phyloP scores from a whole-genome alignment of 2,329 filamentous ascomycete species.

The Calonectria naviculata region DNA sequence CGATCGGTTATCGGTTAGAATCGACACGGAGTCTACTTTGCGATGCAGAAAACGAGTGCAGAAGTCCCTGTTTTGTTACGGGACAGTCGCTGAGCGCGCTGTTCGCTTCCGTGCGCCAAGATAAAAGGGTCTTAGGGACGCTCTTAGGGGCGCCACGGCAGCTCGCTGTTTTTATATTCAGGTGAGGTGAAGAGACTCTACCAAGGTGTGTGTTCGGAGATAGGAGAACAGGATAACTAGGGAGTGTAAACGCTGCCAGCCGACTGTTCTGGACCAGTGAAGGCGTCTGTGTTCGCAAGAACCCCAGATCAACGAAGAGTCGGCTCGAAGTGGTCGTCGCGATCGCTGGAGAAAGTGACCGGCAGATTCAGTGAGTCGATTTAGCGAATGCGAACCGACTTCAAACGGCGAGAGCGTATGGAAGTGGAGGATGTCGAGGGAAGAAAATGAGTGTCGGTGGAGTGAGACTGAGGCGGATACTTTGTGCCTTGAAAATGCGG shows the following conservation, averaged over 20 bases:
- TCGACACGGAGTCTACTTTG: neutral
- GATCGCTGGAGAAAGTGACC: conserved; percentile 33
- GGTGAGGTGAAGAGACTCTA: neutral
- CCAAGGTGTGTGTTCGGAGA: conserved; percentile 8
- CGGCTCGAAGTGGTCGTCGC: conserved; percentile 47
- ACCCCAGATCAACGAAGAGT: conserved; percentile 51
- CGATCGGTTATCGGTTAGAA: neutral
- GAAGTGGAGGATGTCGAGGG: conserved; percentile 40
- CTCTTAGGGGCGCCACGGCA: neutral
- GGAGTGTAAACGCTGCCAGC: conserved; percentile 41
- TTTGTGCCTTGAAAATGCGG: conserved; percentile 27
- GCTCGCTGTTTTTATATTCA: conserved; percentile 4
- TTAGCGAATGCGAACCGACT: conserved; percentile 47
- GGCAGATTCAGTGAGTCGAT: conserved; percentile 27
- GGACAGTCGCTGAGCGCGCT: conserved; percentile 4
- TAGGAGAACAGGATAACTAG: conserved; percentile 8
- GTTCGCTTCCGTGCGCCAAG: neutral
- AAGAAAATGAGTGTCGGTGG: conserved; percentile 29
- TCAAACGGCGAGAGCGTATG: conserved; percentile 48
- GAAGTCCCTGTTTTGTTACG: neutral
- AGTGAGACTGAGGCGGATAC: conserved; percentile 24
- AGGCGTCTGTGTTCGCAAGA: conserved; percentile 64
- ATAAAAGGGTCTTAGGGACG: neutral
- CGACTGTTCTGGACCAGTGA: conserved; percentile 67
- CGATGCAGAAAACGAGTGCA: neutral